phyloP scores from a whole-genome alignment of 2,329 filamentous ascomycete species.

The Amphichorda felina region DNA sequence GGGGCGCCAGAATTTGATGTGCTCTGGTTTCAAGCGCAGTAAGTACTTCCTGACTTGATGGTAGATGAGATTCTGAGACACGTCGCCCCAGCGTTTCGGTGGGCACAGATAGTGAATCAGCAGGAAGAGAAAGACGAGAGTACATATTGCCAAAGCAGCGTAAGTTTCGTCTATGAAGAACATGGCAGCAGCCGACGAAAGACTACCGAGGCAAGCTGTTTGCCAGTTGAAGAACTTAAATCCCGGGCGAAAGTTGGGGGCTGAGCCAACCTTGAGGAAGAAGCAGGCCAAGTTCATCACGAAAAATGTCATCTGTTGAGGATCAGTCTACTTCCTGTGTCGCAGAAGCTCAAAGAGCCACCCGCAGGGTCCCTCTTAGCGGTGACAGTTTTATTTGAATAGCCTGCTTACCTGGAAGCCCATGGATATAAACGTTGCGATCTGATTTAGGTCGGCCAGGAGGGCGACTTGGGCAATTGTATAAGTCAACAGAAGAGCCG shows the following conservation, averaged over 20 bases:
- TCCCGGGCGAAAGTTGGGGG: slow-evolving; percentile 77
- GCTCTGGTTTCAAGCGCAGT: slow-evolving; percentile 70
- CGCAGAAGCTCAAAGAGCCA: background rate
- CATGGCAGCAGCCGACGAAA: slow-evolving; percentile 74
- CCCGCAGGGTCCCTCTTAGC: background rate
- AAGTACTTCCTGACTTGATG: slow-evolving; percentile 78
- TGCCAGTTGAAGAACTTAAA: slow-evolving; percentile 87
- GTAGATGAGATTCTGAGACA: slow-evolving; percentile 82
- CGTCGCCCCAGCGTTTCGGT: slow-evolving; percentile 82
- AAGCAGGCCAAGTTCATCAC: slow-evolving; percentile 85
- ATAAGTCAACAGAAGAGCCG: slow-evolving; percentile 68
- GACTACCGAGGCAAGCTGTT: slow-evolving; percentile 61
- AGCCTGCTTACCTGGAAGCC: slow-evolving; percentile 56
- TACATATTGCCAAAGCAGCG: slow-evolving; percentile 60
- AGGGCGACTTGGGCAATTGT: slow-evolving; percentile 66
- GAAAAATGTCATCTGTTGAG: slow-evolving; percentile 73
- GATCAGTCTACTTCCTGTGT: background rate
- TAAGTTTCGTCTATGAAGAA: slow-evolving; percentile 82
- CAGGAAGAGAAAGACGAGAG: slow-evolving; percentile 67
- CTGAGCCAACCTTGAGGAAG: slow-evolving; percentile 73
- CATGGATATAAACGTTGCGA: slow-evolving; percentile 84
- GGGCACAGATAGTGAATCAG: slow-evolving; percentile 78
- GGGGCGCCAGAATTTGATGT: slow-evolving; percentile 89
- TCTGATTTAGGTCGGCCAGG: slow-evolving; percentile 75
- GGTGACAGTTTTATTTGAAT: too few relatives aligned